Percentiles rank a stretch among this genome's conserved stretches.
phyloP scores from a whole-genome alignment of 2,329 filamentous ascomycete genomes.

The Cytospora piceae region DNA sequence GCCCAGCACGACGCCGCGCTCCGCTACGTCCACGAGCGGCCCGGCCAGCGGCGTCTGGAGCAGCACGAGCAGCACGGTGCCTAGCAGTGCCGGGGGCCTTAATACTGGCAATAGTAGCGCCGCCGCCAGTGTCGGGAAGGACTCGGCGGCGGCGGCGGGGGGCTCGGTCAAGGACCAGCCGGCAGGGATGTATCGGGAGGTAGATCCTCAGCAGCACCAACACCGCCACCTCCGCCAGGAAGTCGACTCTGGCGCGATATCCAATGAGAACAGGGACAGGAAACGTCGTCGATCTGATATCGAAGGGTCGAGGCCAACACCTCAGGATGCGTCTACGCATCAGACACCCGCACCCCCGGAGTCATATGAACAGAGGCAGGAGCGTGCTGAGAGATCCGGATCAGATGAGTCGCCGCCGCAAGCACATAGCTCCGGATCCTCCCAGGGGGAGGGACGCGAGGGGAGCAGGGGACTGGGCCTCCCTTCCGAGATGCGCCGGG shows the following conservation, averaged over 20 bases:
- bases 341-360: conserved; percentile 11
- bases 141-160: conserved; percentile 37
- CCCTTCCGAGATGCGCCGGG: conserved; percentile 3
- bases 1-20: conserved; percentile 42
- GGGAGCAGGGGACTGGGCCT: conserved; percentile 5
- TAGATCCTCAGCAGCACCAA: not conserved
- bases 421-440: not conserved
- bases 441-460: conserved; percentile 7
- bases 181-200: not conserved
- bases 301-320: not conserved
- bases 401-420: conserved; percentile 5
- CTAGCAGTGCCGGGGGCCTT: not conserved
- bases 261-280: conserved; percentile 4
- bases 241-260: not conserved
- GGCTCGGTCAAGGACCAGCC: conserved; percentile 34
- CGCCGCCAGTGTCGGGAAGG: conserved; percentile 32
- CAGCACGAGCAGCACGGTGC: conserved; percentile 15
- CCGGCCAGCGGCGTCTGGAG: conserved; percentile 17
- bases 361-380: not conserved
- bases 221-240: not conserved
- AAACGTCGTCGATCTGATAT: not conserved
- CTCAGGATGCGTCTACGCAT: not conserved
- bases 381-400: not conserved
- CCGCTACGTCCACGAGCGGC: conserved; percentile 32
- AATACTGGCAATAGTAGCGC: not conserved